Evolutionary conservation across 2,329 filamentous ascomycete species (phyloP), one percentile per base, ranked within the genome.

Genomic region (Rugonectria rugulosa): DNA sequence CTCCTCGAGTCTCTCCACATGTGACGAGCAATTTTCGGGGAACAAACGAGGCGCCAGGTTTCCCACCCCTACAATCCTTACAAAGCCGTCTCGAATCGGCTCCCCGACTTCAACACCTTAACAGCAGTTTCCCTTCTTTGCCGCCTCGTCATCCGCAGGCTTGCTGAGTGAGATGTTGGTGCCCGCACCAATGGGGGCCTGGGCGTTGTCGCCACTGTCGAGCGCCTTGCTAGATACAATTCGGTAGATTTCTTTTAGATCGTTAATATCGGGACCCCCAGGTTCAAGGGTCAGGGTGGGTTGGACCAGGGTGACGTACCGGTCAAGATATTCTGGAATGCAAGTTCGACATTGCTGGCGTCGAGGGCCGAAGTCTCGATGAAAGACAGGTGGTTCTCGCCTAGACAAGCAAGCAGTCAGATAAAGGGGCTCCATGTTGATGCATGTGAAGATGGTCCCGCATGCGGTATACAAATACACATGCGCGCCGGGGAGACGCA

Each of bases 321-420:
- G 73, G 95, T 99, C 74, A 99, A 83, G 74, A 99, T 99, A 79
- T 98, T 98, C 81, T 99, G 94, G 86, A 99, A 98, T 58, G 95
- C 95, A 72, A 98, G 88, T 81, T 99, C 95, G 65, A 99, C 95
- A 74, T 99, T 99, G 86, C 92, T 98, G 69, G 95, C 95, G 74
- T 99, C 95, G 70, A 99, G 88, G 63, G 95, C 95, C 59, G 96
- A 99, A 36, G 95, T 99, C 84, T 99, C 95, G 77, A 99, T 99
- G 78, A 99, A 99, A 46, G 94, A 98, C 40, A 98, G 85, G 76
- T 97, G 94, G 81, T 97, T 97, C 77, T 97, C 93, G 83, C 92
- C 93, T 97, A 43, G 26, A 38, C 32, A 47, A 20, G 19, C 43
- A 51, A 15, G 12, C 9, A 14, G 31, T 67, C 51, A 67, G 54